phyloP scores from a whole-genome alignment of 306 rosid genomes.

The Trifolium fragiferum region DNA sequence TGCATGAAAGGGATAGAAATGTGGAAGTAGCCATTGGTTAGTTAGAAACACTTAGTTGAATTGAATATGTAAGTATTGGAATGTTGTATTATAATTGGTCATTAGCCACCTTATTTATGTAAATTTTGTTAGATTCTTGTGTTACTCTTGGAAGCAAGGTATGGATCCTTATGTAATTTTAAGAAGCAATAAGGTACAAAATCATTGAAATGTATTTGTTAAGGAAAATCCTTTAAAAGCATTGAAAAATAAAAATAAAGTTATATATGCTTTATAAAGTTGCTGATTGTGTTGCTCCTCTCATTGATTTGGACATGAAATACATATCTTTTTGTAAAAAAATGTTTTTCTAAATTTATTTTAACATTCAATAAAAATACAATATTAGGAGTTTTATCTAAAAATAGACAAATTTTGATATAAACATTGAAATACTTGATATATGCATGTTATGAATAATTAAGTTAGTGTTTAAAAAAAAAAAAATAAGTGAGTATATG shows the following conservation, averaged over 20 bases:
- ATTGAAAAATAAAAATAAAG: no score
- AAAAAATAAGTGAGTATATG: no score
- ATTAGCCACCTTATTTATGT: constrained; percentile 32
- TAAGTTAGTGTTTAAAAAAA: no score
- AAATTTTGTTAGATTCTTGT: constrained; percentile 5
- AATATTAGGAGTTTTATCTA: not conserved
- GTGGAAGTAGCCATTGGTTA: constrained; percentile 50
- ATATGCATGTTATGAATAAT: no score
- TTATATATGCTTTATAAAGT: not conserved
- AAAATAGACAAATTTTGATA: no score
- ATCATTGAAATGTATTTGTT: constrained; percentile 1
- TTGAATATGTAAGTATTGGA: not conserved
- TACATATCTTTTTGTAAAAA: no score
- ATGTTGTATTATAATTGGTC: constrained; percentile 12
- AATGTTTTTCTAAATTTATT: not conserved
- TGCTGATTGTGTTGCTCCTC: not conserved
- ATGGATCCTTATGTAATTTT: constrained; percentile 33
- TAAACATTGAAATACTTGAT: no score
- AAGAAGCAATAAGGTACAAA: constrained; percentile 23
- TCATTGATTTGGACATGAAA: not conserved
- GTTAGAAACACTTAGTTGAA: not conserved
- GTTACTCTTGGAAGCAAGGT: constrained; percentile 24
- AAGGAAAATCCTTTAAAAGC: not conserved
- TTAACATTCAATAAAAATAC: no score
- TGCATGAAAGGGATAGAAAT: constrained; percentile 43